These are phyloP conservation scores for Hymenoscyphus fraxineus DNA, from an alignment of 2,329 filamentous ascomycete genomes.

Conservation along the genomic window DNA sequence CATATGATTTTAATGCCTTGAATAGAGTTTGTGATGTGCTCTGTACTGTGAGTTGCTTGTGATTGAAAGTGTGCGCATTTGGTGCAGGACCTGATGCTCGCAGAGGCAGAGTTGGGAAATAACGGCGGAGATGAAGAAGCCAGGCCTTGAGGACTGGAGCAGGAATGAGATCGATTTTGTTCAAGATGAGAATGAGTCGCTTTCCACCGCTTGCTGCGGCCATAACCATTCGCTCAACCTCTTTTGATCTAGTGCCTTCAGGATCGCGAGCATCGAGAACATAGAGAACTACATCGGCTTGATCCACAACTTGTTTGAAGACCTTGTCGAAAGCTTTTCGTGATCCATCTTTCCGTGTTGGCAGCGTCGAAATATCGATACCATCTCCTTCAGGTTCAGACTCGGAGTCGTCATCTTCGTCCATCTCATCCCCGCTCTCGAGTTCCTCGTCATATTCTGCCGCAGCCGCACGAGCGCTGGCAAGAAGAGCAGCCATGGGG, in stretches of 20 bases:
- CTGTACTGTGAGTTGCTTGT: conserved; percentile 82
- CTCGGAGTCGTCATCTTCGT: conserved; percentile 50
- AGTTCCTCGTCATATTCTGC: conserved; percentile 60
- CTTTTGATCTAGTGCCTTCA: conserved; percentile 82
- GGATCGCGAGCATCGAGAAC: conserved; percentile 90
- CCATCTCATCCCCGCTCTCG: conserved; percentile 49
- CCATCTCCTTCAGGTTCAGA: conserved; percentile 45
- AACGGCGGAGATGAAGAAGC: conserved; percentile 79
- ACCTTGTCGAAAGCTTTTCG: conserved; percentile 90
- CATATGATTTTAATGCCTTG: conserved; percentile 85
- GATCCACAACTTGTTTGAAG: conserved; percentile 88
- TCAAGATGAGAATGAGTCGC: conserved; percentile 83
- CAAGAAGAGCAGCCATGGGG: conserved; percentile 87
- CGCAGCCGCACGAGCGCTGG: conserved; percentile 76
- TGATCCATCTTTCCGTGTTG: conserved; percentile 59
- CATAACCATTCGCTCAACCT: conserved; percentile 88
- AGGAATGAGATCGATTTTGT: conserved; percentile 93
- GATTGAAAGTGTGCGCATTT: conserved; percentile 88
- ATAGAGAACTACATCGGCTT: conserved; percentile 87
- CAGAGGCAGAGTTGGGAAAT: conserved; percentile 86
- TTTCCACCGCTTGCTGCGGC: conserved; percentile 80
- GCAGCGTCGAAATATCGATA: conserved; percentile 48
- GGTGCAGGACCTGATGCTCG: conserved; percentile 77
- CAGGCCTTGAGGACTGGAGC: conserved; percentile 77
- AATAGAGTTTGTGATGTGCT: conserved; percentile 82